These are phyloP conservation scores for Cichorium intybus DNA, from an alignment of 140 eudicot genomes.

Conservation along the genomic window DNA sequence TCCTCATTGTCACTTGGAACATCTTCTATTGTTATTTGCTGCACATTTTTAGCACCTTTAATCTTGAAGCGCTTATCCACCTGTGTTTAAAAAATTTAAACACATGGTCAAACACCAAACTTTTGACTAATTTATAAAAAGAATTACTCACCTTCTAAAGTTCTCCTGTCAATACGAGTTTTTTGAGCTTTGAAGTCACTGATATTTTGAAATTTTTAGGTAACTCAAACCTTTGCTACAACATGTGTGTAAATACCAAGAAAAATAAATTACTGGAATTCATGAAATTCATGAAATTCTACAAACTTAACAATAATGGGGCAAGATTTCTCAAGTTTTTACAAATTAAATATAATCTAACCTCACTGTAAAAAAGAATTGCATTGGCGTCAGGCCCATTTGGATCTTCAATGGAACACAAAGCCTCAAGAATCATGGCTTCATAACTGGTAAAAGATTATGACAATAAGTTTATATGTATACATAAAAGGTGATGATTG, in stretches of 20 bases:
- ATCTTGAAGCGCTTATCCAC: conserved; percentile 30
- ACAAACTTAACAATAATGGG: no score
- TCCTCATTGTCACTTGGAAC: no score
- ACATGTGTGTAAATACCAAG: background rate
- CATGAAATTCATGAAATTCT: background rate
- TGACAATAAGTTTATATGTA: no score
- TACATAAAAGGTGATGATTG: no score
- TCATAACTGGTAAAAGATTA: conserved; percentile 31
- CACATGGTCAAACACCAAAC: no score
- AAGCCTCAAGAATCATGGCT: conserved; percentile 45
- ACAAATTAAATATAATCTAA: no score
- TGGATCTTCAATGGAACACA: conserved; percentile 33
- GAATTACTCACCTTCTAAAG: conserved; percentile 43
- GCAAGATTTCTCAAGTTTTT: no score
- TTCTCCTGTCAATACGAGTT: conserved; percentile 40
- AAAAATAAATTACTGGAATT: background rate
- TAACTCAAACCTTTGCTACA: conserved; percentile 43
- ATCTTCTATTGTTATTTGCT: no score
- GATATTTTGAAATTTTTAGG: conserved; percentile 36
- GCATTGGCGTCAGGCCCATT: conserved; percentile 40
- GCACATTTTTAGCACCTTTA: no score
- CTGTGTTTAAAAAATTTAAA: conserved; percentile 24
- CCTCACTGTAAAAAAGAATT: conserved; percentile 48
- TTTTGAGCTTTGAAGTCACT: conserved; percentile 40
- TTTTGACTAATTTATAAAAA: no score